Percentiles rank a stretch among this genome's conserved stretches.
These are phyloP conservation scores for Termitomyces sp. DNA, from an alignment of 768 basidiomycete genomes.

Conservation along the genomic window DNA sequence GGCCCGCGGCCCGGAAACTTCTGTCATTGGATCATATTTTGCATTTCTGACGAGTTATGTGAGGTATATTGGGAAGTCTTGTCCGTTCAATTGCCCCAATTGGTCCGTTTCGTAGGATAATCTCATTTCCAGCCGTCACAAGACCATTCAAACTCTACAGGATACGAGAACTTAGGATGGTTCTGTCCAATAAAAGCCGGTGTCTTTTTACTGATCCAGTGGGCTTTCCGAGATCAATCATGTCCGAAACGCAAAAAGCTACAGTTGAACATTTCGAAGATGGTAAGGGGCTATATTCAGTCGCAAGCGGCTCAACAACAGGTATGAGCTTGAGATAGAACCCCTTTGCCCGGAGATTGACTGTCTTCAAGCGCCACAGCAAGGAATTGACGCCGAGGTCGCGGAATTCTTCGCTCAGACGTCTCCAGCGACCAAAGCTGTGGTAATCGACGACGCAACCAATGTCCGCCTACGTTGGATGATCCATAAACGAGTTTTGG, in stretches of 20 bases:
- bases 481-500: constrained; percentile 41
- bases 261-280: constrained; percentile 9
- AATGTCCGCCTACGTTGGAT: constrained; percentile 39
- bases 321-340: neutral
- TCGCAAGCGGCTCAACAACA: constrained; percentile 25
- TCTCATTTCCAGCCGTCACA: constrained; percentile 10
- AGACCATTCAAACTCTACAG: constrained; percentile 6
- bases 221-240: neutral
- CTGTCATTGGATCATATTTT: neutral
- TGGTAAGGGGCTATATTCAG: constrained; percentile 29
- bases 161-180: neutral
- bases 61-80: neutral
- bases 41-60: neutral
- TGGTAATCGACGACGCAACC: constrained; percentile 36
- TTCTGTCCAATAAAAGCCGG: constrained; percentile 11
- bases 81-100: neutral
- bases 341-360: neutral
- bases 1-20: constrained; percentile 13
- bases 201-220: constrained; percentile 3
- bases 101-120: neutral
- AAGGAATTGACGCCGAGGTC: constrained; percentile 41
- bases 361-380: constrained; percentile 11
- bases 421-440: constrained; percentile 14
- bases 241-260: constrained; percentile 9
- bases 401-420: constrained; percentile 37